Base-by-base conservation (phyloP, 2,329 filamentous ascomycete genomes). In the Canariomyces notabilis region DNA sequence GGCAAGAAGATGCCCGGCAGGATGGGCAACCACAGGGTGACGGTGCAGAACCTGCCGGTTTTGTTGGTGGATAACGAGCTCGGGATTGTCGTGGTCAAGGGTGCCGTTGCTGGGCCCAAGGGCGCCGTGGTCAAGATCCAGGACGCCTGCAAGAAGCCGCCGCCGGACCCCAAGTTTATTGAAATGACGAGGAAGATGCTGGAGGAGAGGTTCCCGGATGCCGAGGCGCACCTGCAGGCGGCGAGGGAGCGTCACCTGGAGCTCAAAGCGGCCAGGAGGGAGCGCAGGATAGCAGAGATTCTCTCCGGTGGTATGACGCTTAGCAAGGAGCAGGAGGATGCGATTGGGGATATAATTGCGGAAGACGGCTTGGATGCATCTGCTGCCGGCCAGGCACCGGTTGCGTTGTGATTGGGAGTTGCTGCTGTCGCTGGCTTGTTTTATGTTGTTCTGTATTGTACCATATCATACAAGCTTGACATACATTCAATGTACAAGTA, bases 1-100 rank as follows among this genome's bases (percentile, higher is more conserved):
- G 93, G 93, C 50, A 98, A 98, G 80, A 93, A 89, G 72, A 98
- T 98, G 93, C 82, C 93, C 3, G 93, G 93, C 45, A 82, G 88
- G 49, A 97, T 98, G 93, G 93, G 93, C 54, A 87, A 85, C 55
- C 79, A 95, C 67, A 82, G 80, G 57, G 86, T 89, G 46, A 98
- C 93, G 38, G 77, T 93, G 48, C 90, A 96, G 76, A 96, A 95
- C 68, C 72, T 97, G 58, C 87, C 85, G 69, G 82, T 98, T 43
- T 71, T 98, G 64, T 84, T 89, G 73, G 84, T 95, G 26, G 89
- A 97, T 69, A 78, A 83, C 58, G 84, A 87, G 65, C 84, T 90
- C 61, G 93, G 93, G 16, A 80, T 95, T 59, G 81, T 98, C 48
- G 80, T 96, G 43, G 83, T 98, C 54, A 88, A 86, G 68, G 93